Percentiles rank a stretch among this genome's conserved stretches.
Conservation (phyloP, 768 basidiomycete genomes). For the Naganishia kalamii region DNA sequence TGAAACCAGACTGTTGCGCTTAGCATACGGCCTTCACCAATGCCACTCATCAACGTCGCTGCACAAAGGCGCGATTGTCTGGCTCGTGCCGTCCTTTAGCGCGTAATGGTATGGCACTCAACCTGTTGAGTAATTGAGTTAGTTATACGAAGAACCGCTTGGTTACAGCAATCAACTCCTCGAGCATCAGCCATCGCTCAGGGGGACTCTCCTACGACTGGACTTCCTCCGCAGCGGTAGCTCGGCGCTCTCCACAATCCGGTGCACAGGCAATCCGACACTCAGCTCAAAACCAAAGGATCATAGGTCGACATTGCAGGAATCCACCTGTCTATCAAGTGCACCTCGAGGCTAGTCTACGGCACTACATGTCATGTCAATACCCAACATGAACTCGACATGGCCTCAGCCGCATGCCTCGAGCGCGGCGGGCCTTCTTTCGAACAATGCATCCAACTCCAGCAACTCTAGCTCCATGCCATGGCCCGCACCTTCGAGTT, state of each 20-base stretch:
- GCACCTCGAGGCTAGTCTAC: not conserved
- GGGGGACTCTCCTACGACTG: not conserved
- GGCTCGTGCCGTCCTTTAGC: not conserved
- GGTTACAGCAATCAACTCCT: no score
- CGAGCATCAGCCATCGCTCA: not conserved
- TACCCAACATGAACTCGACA: constrained; percentile 17
- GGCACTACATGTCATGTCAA: constrained; percentile 15
- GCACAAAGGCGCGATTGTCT: constrained; percentile 13
- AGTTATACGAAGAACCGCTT: not conserved
- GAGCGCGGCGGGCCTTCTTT: constrained; percentile 12
- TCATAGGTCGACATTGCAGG: not conserved
- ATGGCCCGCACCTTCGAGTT: not conserved
- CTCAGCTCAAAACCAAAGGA: not conserved
- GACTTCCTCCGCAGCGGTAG: no score
- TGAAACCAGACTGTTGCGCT: not conserved
- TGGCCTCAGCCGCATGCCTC: constrained; percentile 13
- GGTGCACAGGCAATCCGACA: no score
- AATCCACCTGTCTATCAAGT: not conserved
- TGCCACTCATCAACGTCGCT: not conserved
- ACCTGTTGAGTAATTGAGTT: no score
- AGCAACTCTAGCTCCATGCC: not conserved
- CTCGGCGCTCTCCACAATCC: no score
- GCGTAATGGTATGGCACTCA: not conserved
- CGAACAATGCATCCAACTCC: not conserved
- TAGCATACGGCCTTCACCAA: not conserved